Conservation (phyloP, 805 yeast genomes). For the Wickerhamomyces subpelliculosus region DNA sequence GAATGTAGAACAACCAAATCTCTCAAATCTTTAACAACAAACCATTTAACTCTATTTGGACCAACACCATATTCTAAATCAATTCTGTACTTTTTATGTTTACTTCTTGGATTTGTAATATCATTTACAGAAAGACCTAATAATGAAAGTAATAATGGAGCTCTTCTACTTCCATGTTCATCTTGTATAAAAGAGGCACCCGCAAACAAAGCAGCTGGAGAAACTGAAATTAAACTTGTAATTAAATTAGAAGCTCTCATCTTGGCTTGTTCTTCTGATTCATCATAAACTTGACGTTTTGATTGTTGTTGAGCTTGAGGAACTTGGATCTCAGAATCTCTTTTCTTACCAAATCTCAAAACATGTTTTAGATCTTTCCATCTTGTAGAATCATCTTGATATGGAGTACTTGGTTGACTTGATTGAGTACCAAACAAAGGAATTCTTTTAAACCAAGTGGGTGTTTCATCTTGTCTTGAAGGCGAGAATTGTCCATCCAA, state of each 20-base stretch:
- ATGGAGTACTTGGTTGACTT: not conserved
- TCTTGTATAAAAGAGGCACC: constrained; percentile 73
- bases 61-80: constrained; percentile 91
- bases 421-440: not conserved
- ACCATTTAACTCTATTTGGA: constrained; percentile 71
- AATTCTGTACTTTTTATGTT: constrained; percentile 45
- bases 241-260: constrained; percentile 37
- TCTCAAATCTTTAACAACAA: constrained; percentile 60
- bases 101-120: constrained; percentile 27
- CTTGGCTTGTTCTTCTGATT: constrained; percentile 19
- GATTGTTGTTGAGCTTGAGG: not conserved
- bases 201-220: constrained; percentile 68
- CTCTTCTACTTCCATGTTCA: constrained; percentile 68
- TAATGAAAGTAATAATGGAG: constrained; percentile 74
- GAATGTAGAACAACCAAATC: constrained; percentile 72
- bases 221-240: constrained; percentile 52
- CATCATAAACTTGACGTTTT: constrained; percentile 5
- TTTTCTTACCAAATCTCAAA: constrained; percentile 16
- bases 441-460: constrained; percentile 2
- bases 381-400: constrained; percentile 6
- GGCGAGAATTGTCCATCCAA: not conserved
- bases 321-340: constrained; percentile 2
- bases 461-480: not conserved
- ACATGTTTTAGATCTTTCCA: constrained; percentile 23
- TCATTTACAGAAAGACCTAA: constrained; percentile 59